Percentiles rank a stretch among this genome's conserved stretches.
Conservation (phyloP, 2,329 filamentous ascomycete species). For the Trichoderma koningii region DNA sequence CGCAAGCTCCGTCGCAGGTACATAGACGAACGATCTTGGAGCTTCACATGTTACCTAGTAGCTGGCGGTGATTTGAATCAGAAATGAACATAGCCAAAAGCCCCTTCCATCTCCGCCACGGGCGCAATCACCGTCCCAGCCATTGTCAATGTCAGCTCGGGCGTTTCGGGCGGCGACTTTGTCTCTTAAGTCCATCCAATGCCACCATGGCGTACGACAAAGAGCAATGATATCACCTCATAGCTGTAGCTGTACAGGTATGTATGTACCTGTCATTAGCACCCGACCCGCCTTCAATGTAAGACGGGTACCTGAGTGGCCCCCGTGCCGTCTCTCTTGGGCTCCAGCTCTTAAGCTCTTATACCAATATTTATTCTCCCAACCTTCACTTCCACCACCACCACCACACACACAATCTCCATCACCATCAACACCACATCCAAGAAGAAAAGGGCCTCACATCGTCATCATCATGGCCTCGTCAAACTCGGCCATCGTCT, state of each 20-base stretch:
- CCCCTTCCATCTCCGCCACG: no score
- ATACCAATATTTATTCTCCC: not conserved
- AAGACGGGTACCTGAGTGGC: not conserved
- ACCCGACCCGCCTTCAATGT: no score
- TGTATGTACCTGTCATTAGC: no score
- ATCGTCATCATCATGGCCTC: constrained; percentile 5
- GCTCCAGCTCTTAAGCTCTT: not conserved
- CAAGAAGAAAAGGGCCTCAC: no score
- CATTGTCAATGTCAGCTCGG: not conserved
- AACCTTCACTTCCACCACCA: not conserved
- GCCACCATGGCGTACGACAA: not conserved
- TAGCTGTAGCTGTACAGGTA: no score
- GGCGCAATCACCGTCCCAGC: not conserved
- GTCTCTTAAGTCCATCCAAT: not conserved
- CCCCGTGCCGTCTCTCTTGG: not conserved
- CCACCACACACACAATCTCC: not conserved
- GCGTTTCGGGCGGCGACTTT: not conserved
- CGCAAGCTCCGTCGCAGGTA: not conserved
- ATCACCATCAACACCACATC: not conserved
- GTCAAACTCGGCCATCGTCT: constrained; percentile 49
- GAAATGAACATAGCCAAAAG: no score
- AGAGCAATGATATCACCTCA: not conserved
- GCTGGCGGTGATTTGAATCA: no score
- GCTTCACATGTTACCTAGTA: no score
- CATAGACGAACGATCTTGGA: no score